Conservation (phyloP, 208 protist species). For the Crithidia bombi region DNA sequence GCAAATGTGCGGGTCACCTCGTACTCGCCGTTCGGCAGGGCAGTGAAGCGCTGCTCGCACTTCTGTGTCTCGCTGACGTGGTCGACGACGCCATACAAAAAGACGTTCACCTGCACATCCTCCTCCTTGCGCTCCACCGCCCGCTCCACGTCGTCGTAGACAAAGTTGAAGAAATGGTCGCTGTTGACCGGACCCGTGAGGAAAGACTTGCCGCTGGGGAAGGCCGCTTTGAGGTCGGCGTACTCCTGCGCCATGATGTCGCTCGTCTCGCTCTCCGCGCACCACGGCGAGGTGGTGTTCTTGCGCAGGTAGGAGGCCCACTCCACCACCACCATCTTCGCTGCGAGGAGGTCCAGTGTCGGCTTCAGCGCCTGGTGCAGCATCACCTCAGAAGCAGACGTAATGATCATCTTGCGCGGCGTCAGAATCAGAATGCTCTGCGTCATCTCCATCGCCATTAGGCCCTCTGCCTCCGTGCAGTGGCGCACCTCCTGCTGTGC, state of each 20-base stretch:
- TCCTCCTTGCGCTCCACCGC: slow-evolving; percentile 36
- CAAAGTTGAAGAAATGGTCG: slow-evolving; percentile 89
- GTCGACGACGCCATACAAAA: slow-evolving; percentile 64
- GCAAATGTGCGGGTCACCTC: slow-evolving; percentile 69
- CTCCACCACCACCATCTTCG: slow-evolving; percentile 49
- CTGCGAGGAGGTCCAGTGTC: slow-evolving; percentile 40
- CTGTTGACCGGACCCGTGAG: slow-evolving; percentile 85
- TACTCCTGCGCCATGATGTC: slow-evolving; percentile 91
- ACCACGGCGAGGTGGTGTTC: slow-evolving; percentile 81
- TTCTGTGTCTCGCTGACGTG: slow-evolving; percentile 26
- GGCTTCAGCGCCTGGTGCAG: slow-evolving; percentile 68
- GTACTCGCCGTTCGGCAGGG: slow-evolving; percentile 53
- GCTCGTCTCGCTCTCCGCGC: slow-evolving; percentile 49
- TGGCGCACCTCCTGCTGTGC: slow-evolving; percentile 47
- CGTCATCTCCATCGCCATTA: slow-evolving; percentile 54
- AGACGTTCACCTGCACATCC: slow-evolving; percentile 83
- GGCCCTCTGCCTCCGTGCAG: slow-evolving; percentile 25
- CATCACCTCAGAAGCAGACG: slow-evolving; percentile 54
- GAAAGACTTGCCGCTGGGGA: slow-evolving; percentile 77
- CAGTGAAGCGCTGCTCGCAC: slow-evolving; percentile 37
- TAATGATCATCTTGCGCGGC: slow-evolving; percentile 52
- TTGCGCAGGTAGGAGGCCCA: slow-evolving; percentile 88
- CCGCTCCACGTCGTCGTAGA: slow-evolving; percentile 76
- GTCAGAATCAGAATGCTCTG: slow-evolving; percentile 60
- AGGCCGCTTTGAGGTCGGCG: slow-evolving; percentile 80